Conservation (phyloP, 305 asterid genomes). For the Fraxinus xanthoxyloides region DNA sequence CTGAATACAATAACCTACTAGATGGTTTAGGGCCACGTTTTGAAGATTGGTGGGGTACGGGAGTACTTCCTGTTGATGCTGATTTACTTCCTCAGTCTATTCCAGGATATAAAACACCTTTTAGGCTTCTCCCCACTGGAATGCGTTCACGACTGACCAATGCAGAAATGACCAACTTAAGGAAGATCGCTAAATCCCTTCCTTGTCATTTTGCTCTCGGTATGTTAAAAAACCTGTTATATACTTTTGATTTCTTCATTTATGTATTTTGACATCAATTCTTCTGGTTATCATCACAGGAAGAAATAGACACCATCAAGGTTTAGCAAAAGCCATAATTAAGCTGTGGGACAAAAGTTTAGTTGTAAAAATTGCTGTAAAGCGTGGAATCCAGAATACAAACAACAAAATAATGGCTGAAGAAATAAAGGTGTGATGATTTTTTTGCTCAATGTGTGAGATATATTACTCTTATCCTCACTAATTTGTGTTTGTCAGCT, state of each 20-base stretch:
- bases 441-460: slow-evolving; percentile 8
- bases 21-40: slow-evolving; percentile 94
- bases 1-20: slow-evolving; percentile 62
- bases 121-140: slow-evolving; percentile 93
- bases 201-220: slow-evolving; percentile 99
- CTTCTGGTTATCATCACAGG: slow-evolving; percentile 47
- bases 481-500: not conserved
- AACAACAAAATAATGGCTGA: slow-evolving; percentile 98
- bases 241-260: slow-evolving; percentile 4
- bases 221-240: slow-evolving; percentile 26
- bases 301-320: slow-evolving; percentile 96
- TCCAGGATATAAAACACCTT: slow-evolving; percentile 89
- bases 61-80: slow-evolving; percentile 96
- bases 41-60: slow-evolving; percentile 99
- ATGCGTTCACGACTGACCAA: slow-evolving; percentile 87
- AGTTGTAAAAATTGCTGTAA: slow-evolving; percentile 95
- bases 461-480: not conserved
- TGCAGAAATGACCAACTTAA: slow-evolving; percentile 87
- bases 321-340: slow-evolving; percentile 81
- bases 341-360: slow-evolving; percentile 97
- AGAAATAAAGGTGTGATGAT: slow-evolving; percentile 74
- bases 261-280: slow-evolving; percentile 16
- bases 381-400: slow-evolving; percentile 98
- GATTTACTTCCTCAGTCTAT: slow-evolving; percentile 88
- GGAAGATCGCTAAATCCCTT: slow-evolving; percentile 88